Conservation (phyloP, 1,139 yeast genomes). For the Pichia sp. region DNA sequence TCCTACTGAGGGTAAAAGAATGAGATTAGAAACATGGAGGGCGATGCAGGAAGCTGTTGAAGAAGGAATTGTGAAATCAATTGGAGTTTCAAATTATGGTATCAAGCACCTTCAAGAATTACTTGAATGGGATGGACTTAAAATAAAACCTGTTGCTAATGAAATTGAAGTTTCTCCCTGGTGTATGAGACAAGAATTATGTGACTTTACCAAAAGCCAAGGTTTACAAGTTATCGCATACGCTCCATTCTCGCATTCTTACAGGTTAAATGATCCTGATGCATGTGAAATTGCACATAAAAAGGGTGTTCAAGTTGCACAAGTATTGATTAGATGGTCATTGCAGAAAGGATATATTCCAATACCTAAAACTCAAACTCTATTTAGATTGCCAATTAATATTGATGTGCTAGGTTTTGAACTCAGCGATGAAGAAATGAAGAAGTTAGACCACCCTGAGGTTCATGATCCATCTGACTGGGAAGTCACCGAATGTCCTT, state of each 20-base stretch:
- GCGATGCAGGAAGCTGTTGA: conserved; percentile 65
- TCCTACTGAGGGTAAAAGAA: conserved; percentile 46
- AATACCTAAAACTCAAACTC: conserved; percentile 59
- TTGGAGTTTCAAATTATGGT: conserved; percentile 71
- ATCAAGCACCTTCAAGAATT: conserved; percentile 53
- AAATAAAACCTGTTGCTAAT: conserved; percentile 50
- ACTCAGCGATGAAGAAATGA: conserved; percentile 40
- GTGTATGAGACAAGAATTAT: conserved; percentile 61
- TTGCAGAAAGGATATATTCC: conserved; percentile 60
- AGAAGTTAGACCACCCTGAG: conserved; percentile 40
- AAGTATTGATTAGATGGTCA: conserved; percentile 44
- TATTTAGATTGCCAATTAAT: conserved; percentile 41
- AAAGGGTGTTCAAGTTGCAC: conserved; percentile 34
- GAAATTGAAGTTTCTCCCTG: conserved; percentile 73
- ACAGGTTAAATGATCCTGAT: conserved; percentile 42
- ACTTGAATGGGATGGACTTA: conserved; percentile 43
- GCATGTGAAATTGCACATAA: conserved; percentile 34
- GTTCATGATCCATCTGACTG: conserved; percentile 66
- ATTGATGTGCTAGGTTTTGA: conserved; percentile 37
- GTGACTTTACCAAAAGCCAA: conserved; percentile 44
- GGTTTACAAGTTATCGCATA: conserved; percentile 59
- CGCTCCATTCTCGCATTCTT: conserved; percentile 64
- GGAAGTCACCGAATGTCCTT: conserved; percentile 37
- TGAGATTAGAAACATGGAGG: conserved; percentile 48
- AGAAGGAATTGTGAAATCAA: conserved; percentile 44